These are phyloP conservation scores for Canna indica DNA, from an alignment of 176 grass and related monocot species.

Conservation along the genomic window DNA sequence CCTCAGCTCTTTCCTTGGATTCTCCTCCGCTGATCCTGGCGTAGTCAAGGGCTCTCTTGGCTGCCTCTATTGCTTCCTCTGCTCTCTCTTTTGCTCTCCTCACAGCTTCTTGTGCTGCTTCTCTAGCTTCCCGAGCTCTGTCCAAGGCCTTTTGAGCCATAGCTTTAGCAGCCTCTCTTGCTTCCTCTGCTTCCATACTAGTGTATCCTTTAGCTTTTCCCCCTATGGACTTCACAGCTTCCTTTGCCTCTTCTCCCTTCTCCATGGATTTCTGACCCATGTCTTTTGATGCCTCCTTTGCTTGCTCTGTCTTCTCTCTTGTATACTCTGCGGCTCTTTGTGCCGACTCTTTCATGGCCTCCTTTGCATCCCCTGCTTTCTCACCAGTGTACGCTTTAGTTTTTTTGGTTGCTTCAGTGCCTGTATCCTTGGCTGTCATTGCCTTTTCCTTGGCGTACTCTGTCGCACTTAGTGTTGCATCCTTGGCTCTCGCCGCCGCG, in stretches of 20 bases:
- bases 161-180: slow-evolving; percentile 15
- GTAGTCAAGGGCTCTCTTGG: slow-evolving; percentile 5
- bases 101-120: background rate
- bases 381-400: too few relatives aligned
- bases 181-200: slow-evolving; percentile 16
- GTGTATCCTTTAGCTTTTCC: background rate
- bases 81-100: background rate
- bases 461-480: slow-evolving; percentile 27
- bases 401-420: too few relatives aligned
- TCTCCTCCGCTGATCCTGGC: background rate
- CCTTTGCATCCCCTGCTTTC: slow-evolving; percentile 15
- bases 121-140: background rate
- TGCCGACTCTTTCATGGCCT: slow-evolving; percentile 14
- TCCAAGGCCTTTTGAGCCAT: slow-evolving; percentile 7
- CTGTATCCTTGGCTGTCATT: slow-evolving; percentile 21
- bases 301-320: slow-evolving; percentile 21
- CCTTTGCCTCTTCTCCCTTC: slow-evolving; percentile 24
- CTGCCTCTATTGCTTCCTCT: slow-evolving; percentile 11
- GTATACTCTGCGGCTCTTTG: slow-evolving; percentile 25
- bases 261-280: slow-evolving; percentile 8
- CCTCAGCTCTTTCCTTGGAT: background rate
- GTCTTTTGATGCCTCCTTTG: slow-evolving; percentile 11
- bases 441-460: slow-evolving; percentile 23
- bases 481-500: slow-evolving; percentile 47
- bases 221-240: background rate